Percentiles rank a stretch among this genome's conserved stretches.
phyloP scores from a whole-genome alignment of 495 filamentous ascomycete species.

The Umbilicaria muhlenbergii region DNA sequence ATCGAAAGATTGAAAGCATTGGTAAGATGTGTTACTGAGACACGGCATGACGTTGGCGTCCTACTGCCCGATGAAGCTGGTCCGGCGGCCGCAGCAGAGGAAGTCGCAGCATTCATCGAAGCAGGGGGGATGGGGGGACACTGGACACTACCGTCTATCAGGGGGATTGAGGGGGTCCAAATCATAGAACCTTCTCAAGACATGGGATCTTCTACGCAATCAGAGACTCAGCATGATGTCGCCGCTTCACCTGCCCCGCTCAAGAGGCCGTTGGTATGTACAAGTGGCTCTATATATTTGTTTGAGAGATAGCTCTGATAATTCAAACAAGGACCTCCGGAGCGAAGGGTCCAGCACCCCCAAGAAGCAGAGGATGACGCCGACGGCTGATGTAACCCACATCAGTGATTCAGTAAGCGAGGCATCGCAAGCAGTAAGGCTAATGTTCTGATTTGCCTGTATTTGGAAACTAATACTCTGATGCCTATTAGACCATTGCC shows the following conservation, averaged over 20 bases:
- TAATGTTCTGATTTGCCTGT: too few relatives aligned
- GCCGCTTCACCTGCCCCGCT: not conserved
- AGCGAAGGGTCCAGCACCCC: not conserved
- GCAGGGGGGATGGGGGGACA: conserved; percentile 19
- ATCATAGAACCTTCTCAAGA: conserved; percentile 6
- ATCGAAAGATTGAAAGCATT: conserved; percentile 24
- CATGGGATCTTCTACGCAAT: too few relatives aligned
- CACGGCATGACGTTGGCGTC: conserved; percentile 30
- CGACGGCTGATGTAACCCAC: not conserved
- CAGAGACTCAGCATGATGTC: too few relatives aligned
- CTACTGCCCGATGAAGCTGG: conserved; percentile 30
- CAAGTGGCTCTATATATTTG: not conserved
- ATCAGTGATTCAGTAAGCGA: conserved; percentile 1
- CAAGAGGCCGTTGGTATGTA: conserved; percentile 2
- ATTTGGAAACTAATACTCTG: too few relatives aligned
- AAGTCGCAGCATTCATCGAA: conserved; percentile 23
- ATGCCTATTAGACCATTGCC: too few relatives aligned
- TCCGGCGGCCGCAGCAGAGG: conserved; percentile 29
- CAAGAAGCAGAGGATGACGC: not conserved
- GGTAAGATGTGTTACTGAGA: conserved; percentile 23
- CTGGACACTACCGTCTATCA: conserved; percentile 30
- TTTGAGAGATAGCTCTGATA: not conserved
- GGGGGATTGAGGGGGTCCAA: conserved; percentile 18
- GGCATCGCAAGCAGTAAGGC: not conserved
- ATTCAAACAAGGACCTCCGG: not conserved